Evolutionary conservation across 805 yeast species (phyloP).

Genomic region (Candida taoyuanica): DNA sequence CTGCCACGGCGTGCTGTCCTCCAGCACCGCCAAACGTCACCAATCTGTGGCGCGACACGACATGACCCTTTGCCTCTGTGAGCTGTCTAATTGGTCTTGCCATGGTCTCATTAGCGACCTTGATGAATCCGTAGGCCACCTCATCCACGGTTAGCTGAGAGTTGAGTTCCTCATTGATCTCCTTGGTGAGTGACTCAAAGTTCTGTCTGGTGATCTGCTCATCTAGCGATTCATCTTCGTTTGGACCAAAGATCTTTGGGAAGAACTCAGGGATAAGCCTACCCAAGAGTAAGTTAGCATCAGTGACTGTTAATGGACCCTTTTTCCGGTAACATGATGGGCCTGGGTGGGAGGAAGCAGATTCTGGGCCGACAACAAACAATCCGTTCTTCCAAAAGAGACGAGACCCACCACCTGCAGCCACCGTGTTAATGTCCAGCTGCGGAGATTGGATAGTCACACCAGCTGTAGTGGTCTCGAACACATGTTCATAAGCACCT

Average conservation of each 20-base stretch:
- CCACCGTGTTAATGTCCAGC: slow-evolving; percentile 34
- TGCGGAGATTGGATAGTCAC: slow-evolving; percentile 38
- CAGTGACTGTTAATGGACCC: slow-evolving; percentile 44
- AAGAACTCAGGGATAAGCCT: slow-evolving; percentile 37
- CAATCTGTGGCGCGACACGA: slow-evolving; percentile 58
- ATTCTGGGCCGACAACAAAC: slow-evolving; percentile 44
- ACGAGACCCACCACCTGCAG: slow-evolving; percentile 36
- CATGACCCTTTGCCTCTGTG: slow-evolving; percentile 81
- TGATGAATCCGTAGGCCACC: slow-evolving; percentile 75
- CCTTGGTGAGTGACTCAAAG: slow-evolving; percentile 49
- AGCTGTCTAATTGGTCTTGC: slow-evolving; percentile 83
- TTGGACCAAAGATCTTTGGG: slow-evolving; percentile 44
- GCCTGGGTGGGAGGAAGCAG: slow-evolving; percentile 45
- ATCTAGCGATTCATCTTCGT: slow-evolving; percentile 38
- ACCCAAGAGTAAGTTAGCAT: slow-evolving; percentile 41
- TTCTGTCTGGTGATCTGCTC: slow-evolving; percentile 34
- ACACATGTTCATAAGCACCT: slow-evolving; percentile 28
- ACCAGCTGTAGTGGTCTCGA: slow-evolving; percentile 35
- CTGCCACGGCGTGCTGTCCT: slow-evolving; percentile 81
- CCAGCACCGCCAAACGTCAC: slow-evolving; percentile 94
- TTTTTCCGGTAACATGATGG: slow-evolving; percentile 46
- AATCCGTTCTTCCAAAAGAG: slow-evolving; percentile 32
- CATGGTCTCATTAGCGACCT: slow-evolving; percentile 86
- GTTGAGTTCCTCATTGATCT: slow-evolving; percentile 46
- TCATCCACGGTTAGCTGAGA: slow-evolving; percentile 49